phyloP scores from a whole-genome alignment of 202 grass and related monocot species.

The Hordeum pubiflorum region DNA sequence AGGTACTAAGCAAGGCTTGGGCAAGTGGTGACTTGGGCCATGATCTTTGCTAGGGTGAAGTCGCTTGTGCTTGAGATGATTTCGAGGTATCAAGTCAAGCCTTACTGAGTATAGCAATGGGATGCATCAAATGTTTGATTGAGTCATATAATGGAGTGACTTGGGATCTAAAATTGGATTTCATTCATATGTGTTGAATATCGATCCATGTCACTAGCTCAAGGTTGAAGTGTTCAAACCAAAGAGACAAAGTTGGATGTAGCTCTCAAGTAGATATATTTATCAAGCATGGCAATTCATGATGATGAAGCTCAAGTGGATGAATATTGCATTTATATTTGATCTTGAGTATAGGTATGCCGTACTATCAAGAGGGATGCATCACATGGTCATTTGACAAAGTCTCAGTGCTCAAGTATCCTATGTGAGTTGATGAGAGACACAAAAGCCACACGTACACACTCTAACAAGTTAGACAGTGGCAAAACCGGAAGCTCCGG shows the following conservation, averaged over 20 bases:
- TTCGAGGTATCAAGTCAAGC: not conserved
- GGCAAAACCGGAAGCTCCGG: too few species aligned
- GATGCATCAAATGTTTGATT: too few species aligned
- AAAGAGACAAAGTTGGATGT: not conserved
- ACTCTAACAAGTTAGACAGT: too few species aligned
- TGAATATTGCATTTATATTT: not conserved
- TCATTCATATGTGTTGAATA: too few species aligned
- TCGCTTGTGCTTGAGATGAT: not conserved
- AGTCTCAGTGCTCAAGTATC: not conserved
- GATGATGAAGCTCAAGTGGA: not conserved
- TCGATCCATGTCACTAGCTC: too few species aligned
- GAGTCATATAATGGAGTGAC: too few species aligned
- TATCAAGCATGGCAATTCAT: not conserved
- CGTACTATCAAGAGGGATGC: not conserved
- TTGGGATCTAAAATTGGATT: too few species aligned
- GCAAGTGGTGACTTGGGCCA: not conserved
- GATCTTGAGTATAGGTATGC: not conserved
- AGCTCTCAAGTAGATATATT: not conserved
- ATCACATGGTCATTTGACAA: not conserved
- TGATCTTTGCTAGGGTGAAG: not conserved
- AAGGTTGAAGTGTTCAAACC: not conserved
- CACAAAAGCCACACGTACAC: too few species aligned
- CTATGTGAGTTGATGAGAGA: not conserved
- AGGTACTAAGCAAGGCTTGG: not conserved
- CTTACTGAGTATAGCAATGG: not conserved